These are phyloP conservation scores for Sporobolomyces pararoseus DNA, from an alignment of 768 basidiomycete genomes.

Conservation along the genomic window DNA sequence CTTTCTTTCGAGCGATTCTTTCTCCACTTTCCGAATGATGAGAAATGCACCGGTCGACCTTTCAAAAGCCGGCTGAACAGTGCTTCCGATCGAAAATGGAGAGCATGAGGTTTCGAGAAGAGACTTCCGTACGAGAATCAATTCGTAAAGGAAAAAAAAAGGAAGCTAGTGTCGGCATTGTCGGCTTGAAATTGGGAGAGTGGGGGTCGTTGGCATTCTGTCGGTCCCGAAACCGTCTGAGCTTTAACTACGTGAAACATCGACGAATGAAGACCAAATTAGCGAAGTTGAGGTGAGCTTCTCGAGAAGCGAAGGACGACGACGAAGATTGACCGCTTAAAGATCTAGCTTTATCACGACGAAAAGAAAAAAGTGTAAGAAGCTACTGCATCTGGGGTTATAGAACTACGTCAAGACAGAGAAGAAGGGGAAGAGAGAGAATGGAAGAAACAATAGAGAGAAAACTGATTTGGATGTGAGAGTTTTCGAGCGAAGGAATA, in stretches of 20 bases:
- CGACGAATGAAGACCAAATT: no score
- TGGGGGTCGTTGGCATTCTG: not conserved
- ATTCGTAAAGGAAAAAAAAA: not conserved
- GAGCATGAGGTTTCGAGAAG: not conserved
- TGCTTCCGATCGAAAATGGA: not conserved
- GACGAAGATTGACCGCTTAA: no score
- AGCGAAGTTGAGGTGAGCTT: no score
- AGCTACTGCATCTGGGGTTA: constrained; percentile 7
- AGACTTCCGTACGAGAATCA: not conserved
- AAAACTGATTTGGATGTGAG: no score
- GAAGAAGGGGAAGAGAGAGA: not conserved
- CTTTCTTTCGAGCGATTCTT: not conserved
- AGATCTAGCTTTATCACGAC: no score
- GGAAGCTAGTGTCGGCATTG: not conserved
- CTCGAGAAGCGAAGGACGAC: no score
- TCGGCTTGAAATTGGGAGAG: not conserved
- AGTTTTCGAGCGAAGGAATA: not conserved
- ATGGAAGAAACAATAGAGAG: not conserved
- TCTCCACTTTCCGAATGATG: not conserved
- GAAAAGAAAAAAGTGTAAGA: no score
- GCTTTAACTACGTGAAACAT: no score
- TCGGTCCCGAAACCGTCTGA: no score
- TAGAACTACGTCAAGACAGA: constrained; percentile 7
- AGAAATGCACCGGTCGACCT: no score
- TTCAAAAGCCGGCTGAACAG: not conserved